Percentiles rank a stretch among this genome's conserved stretches.
Conservation (phyloP, 495 filamentous ascomycete genomes). For the Lasiosphaeris hirsuta region DNA sequence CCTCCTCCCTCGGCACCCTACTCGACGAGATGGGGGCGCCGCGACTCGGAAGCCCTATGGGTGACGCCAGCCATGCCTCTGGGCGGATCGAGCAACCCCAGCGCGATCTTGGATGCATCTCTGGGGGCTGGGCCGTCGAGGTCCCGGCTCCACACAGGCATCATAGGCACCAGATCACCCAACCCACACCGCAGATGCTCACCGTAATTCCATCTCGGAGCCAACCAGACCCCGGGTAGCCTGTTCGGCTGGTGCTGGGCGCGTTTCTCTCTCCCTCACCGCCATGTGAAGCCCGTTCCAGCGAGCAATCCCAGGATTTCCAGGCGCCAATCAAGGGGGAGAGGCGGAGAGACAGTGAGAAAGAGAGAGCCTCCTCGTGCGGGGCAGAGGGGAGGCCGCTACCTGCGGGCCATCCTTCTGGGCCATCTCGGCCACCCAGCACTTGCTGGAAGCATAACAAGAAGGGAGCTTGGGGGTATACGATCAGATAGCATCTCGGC, state of each 20-base stretch:
- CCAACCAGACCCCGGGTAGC: background rate
- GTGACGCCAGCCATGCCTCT: no score
- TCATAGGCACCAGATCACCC: background rate
- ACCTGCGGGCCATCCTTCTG: constrained; percentile 4
- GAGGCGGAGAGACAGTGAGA: no score
- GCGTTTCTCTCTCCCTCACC: constrained; percentile 14
- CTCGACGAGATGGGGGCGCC: no score
- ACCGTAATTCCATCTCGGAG: constrained; percentile 5
- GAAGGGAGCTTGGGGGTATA: no score
- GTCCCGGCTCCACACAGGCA: background rate
- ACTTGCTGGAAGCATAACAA: no score
- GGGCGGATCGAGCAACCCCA: no score
- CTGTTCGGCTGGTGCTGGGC: background rate
- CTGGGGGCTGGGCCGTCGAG: no score
- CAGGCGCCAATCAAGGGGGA: background rate
- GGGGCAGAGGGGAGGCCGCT: constrained; percentile 14
- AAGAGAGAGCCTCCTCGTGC: background rate
- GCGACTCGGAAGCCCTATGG: no score
- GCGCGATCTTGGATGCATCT: no score
- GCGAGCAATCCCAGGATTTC: background rate
- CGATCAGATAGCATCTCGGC: background rate
- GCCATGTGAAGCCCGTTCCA: constrained; percentile 15
- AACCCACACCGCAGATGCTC: constrained; percentile 1
- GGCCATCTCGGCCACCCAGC: background rate
- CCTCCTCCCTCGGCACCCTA: no score